A percentile compares a stretch with the other conserved stretches of the same genome.
Conservation (phyloP, 441 rosid species). For the Erodium trifolium region DNA sequence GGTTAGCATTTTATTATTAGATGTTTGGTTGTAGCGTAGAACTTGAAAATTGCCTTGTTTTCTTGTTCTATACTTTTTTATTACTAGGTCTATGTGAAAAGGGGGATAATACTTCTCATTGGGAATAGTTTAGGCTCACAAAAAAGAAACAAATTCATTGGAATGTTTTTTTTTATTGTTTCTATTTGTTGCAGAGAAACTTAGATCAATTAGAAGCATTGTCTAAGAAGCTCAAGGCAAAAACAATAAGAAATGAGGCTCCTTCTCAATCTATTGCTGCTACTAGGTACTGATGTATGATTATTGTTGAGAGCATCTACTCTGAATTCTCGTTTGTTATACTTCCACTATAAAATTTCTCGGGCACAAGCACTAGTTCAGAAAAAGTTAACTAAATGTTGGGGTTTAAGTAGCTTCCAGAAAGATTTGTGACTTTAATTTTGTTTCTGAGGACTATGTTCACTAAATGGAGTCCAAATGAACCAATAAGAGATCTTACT, state of each 20-base stretch:
- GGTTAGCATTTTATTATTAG: background rate
- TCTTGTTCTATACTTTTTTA: background rate
- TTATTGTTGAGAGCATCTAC: background rate
- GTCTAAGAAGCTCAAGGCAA: constrained; percentile 91
- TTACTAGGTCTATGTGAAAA: background rate
- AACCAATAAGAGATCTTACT: background rate
- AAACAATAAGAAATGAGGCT: constrained; percentile 68
- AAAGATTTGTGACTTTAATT: background rate
- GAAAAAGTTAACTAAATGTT: constrained; percentile 2
- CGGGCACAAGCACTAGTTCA: background rate
- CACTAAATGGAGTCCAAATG: background rate
- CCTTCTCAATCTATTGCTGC: constrained; percentile 96
- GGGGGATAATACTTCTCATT: background rate
- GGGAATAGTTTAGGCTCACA: background rate
- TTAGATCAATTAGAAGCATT: constrained; percentile 87
- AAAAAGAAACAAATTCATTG: background rate
- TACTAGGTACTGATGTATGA: constrained; percentile 46
- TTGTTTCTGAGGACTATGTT: constrained; percentile 9
- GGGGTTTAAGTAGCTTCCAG: background rate
- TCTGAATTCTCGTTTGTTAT: background rate
- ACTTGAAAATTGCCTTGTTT: background rate
- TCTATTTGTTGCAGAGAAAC: constrained; percentile 52
- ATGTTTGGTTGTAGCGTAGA: background rate
- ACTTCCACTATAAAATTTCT: background rate
- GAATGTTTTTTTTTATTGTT: constrained; percentile 3